Evolutionary conservation across 768 basidiomycete genomes (phyloP), one percentile per base, ranked within the genome.

Genomic region (Lenzites betulinus): DNA sequence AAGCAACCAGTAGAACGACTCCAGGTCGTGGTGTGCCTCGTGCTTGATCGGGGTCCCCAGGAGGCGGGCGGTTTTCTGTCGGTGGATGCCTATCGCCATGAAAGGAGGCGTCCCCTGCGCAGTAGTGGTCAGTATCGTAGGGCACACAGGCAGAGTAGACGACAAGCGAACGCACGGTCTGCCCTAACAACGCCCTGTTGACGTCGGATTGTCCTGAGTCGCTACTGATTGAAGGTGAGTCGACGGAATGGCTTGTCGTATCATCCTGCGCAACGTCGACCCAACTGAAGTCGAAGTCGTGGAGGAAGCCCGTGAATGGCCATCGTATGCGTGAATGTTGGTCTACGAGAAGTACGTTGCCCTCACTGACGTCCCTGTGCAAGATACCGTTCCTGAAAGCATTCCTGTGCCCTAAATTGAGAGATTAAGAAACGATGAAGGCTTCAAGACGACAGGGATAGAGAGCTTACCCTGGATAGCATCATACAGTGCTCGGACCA

Each of bases 361-460:
- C 64, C 5, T 54, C 43, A 33, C 64, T 65, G 25, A 65, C 36
- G 28, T 65, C 64, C 13, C 64, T 57, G 20, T 65, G 64, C 16
- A 65, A 15, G 23, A 65, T 26, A 9, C 60, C 56, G 0, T 43
- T 46, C 15, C 51, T 41, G 43, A 35, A 58, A 1, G 59, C 60
- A 2, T 39, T 42, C 28, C 20, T 16, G 18, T 60, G 63, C 18
- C 63, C 58, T 60, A 35, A 38, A 48, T 7, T n/a, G 46, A 42
- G 3, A 5, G 3, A 47, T n/a, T 26, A 1, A 3, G 18, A 8
- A 48, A 33, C 23, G 18, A 15, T 9, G 26, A 9, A 20, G 13
- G 25, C 13, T 6, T 0, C 12, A 7, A 16, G 13, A 6, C 23
- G 43, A 50, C 3, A 33, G 25, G 25, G 3, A 22, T n/a, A 39